Conservation (phyloP, 2,329 filamentous ascomycete species). For the Fusarium buharicum region DNA sequence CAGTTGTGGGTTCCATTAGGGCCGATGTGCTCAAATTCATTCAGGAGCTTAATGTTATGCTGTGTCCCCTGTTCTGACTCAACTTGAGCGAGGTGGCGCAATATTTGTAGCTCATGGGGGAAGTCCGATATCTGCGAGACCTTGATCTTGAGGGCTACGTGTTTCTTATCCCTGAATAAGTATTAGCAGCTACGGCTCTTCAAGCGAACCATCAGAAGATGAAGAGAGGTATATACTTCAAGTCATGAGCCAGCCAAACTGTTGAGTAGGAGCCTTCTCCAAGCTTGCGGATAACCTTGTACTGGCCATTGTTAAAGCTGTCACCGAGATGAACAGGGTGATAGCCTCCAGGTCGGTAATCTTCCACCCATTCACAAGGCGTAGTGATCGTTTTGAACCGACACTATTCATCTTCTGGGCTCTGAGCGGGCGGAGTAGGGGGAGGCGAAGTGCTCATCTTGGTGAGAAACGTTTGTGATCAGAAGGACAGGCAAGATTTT, state of each 20-base stretch:
- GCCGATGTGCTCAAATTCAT: constrained; percentile 46
- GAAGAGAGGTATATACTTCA: too few relatives aligned
- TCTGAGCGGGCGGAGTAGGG: too few relatives aligned
- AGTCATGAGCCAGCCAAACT: constrained; percentile 57
- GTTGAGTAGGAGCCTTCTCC: constrained; percentile 58
- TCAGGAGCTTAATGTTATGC: constrained; percentile 48
- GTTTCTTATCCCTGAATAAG: constrained; percentile 34
- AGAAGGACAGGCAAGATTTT: too few relatives aligned
- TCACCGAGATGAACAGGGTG: constrained; percentile 58
- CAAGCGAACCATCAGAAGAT: too few relatives aligned
- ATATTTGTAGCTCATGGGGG: constrained; percentile 34
- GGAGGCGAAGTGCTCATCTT: too few relatives aligned
- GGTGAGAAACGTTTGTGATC: too few relatives aligned
- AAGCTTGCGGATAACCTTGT: constrained; percentile 57
- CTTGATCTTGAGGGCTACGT: constrained; percentile 10
- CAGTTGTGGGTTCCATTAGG: constrained; percentile 50
- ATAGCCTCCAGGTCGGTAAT: constrained; percentile 54
- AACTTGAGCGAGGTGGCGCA: neutral
- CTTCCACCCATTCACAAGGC: neutral
- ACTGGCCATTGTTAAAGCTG: constrained; percentile 53
- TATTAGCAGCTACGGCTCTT: too few relatives aligned
- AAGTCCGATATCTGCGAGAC: constrained; percentile 6
- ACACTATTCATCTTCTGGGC: too few relatives aligned
- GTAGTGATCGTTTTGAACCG: too few relatives aligned
- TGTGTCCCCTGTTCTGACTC: neutral